Percentiles rank a stretch among this genome's conserved stretches.
Conservation (phyloP, 225 moss, liverwort and hornwort species). For the Polytrichum formosum region DNA sequence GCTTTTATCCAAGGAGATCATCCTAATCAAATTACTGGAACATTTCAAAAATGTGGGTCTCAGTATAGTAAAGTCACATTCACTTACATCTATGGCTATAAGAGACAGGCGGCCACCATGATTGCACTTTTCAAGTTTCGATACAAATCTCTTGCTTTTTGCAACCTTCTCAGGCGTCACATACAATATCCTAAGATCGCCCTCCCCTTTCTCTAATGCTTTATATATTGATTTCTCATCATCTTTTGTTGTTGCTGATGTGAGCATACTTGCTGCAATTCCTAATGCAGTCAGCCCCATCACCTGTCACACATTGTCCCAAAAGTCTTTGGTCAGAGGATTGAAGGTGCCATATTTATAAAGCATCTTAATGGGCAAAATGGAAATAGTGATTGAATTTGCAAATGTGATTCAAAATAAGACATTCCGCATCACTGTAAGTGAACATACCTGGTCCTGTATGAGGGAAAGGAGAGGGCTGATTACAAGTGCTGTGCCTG, state of each 20-base stretch:
- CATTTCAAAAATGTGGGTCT: slow-evolving; percentile 8
- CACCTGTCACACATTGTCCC: slow-evolving; percentile 48
- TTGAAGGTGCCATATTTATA: too few relatives aligned
- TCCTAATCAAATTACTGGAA: background rate
- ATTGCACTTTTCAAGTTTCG: slow-evolving; percentile 98
- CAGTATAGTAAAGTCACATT: background rate
- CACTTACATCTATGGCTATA: slow-evolving; percentile 91
- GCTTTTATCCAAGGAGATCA: background rate
- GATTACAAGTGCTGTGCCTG: slow-evolving; percentile 87
- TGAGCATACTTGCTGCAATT: slow-evolving; percentile 84
- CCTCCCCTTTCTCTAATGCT: slow-evolving; percentile 81
- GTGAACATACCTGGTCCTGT: slow-evolving; percentile 75
- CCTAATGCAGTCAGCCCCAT: slow-evolving; percentile 88
- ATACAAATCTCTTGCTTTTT: slow-evolving; percentile 97
- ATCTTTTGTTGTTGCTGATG: slow-evolving; percentile 82
- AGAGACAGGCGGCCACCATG: slow-evolving; percentile 81
- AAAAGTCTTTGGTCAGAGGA: background rate
- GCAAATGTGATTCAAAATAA: background rate
- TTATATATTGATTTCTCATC: slow-evolving; percentile 80
- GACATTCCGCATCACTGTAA: background rate
- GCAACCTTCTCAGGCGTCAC: slow-evolving; percentile 97
- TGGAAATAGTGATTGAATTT: too few relatives aligned
- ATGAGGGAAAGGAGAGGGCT: slow-evolving; percentile 96
- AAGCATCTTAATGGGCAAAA: too few relatives aligned
- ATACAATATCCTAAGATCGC: slow-evolving; percentile 80